phyloP scores from a whole-genome alignment of 1,139 yeast genomes.

The Yamadazyma jaroonii region DNA sequence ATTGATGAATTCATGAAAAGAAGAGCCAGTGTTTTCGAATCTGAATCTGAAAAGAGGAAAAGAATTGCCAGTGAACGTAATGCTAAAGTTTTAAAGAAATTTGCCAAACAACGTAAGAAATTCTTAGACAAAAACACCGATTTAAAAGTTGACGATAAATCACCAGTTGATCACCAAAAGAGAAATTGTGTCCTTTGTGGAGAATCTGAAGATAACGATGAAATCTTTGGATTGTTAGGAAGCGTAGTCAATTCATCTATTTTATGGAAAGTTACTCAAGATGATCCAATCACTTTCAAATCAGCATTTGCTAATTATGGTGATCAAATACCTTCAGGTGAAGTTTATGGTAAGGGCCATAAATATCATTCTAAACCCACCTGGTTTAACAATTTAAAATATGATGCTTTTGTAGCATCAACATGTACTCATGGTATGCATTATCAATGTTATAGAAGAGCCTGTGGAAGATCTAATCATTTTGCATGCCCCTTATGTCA shows the following conservation, averaged over 20 bases:
- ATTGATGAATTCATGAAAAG: conserved; percentile 39
- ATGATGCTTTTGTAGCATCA: conserved; percentile 36
- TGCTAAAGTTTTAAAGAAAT: conserved; percentile 38
- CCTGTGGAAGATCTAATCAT: conserved; percentile 26
- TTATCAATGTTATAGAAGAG: conserved; percentile 45
- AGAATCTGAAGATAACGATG: conserved; percentile 44
- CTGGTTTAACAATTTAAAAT: conserved; percentile 10
- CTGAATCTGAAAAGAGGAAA: conserved; percentile 45
- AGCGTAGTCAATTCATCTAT: conserved; percentile 33
- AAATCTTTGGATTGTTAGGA: conserved; percentile 56
- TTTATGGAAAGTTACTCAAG: conserved; percentile 49
- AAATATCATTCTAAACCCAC: conserved; percentile 11
- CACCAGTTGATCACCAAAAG: conserved; percentile 10
- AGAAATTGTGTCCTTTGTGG: conserved; percentile 68
- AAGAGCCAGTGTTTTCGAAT: conserved; percentile 24
- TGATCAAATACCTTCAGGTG: conserved; percentile 13
- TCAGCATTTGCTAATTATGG: conserved; percentile 29
- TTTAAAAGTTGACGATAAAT: conserved; percentile 8
- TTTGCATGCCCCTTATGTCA: conserved; percentile 66
- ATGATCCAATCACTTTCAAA: conserved; percentile 10
- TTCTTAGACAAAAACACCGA: conserved; percentile 33
- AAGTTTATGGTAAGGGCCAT: conserved; percentile 28
- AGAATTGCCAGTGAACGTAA: conserved; percentile 38
- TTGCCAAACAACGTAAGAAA: conserved; percentile 40
- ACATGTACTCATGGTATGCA: conserved; percentile 77